phyloP scores from a whole-genome alignment of 2,329 filamentous ascomycete species.

The Verticillium nubilum region DNA sequence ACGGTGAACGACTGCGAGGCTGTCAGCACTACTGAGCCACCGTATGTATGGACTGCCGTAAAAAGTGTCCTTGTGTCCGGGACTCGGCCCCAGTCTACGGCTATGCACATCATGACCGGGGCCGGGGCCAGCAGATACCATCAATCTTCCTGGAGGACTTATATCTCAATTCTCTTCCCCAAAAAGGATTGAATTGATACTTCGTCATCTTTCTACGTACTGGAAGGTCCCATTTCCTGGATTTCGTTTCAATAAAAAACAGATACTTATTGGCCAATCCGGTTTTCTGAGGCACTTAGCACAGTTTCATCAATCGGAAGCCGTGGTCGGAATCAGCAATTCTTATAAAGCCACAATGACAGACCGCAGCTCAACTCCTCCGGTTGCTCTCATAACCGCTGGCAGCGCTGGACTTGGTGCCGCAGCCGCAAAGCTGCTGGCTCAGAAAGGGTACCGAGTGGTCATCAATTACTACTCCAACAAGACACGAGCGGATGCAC shows the following conservation, averaged over 20 bases:
- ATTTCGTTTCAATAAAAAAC: too few relatives aligned
- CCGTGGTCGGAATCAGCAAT: too few relatives aligned
- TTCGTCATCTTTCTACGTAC: too few relatives aligned
- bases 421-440: conserved; percentile 54
- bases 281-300: too few relatives aligned
- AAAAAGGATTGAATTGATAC: too few relatives aligned
- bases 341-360: background rate
- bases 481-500: conserved; percentile 45
- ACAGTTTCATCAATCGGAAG: background rate
- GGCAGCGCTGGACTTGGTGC: conserved; percentile 55
- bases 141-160: too few relatives aligned
- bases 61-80: background rate
- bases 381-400: conserved; percentile 28
- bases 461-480: conserved; percentile 62
- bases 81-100: too few relatives aligned
- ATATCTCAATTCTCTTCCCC: too few relatives aligned
- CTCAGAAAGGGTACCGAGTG: conserved; percentile 56
- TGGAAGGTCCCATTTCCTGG: too few relatives aligned
- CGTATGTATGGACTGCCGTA: background rate
- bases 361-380: background rate
- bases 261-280: too few relatives aligned
- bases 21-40: background rate
- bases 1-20: background rate
- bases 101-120: too few relatives aligned
- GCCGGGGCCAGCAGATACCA: background rate